Conservation (phyloP, 352 stramenopile species). For the Phytopythium cucurbitacearum region DNA sequence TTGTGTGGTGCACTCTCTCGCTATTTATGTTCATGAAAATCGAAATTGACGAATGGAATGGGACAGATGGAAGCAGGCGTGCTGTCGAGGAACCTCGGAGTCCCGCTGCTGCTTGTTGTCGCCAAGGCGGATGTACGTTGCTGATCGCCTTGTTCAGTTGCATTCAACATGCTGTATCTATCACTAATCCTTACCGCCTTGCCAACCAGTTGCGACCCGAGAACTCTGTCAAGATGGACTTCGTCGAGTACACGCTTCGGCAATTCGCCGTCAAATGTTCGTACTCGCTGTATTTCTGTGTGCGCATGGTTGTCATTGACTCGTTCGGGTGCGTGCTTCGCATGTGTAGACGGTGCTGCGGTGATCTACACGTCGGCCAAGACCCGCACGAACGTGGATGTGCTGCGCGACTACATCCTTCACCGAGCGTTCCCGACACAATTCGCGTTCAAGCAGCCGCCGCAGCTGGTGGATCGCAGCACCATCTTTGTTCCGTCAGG, state of each 20-base stretch:
- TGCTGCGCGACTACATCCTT: constrained; percentile 71
- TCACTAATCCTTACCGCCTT: constrained; percentile 4
- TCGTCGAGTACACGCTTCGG: constrained; percentile 75
- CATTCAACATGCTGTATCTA: background rate
- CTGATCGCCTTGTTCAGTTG: background rate
- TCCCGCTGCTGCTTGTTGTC: constrained; percentile 68
- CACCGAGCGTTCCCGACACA: constrained; percentile 60
- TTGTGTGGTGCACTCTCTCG: background rate
- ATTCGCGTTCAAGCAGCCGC: constrained; percentile 64
- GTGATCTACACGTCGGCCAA: constrained; percentile 83
- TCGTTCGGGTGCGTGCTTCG: background rate
- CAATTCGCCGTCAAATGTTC: constrained; percentile 77
- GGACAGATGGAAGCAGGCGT: constrained; percentile 70
- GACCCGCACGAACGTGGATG: constrained; percentile 65
- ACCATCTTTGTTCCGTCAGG: constrained; percentile 72
- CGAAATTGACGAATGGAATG: background rate
- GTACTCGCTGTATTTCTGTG: background rate
- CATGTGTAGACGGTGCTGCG: constrained; percentile 51
- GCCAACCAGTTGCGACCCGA: constrained; percentile 48
- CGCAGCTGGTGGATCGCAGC: constrained; percentile 70
- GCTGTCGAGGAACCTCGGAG: constrained; percentile 72
- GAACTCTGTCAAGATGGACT: constrained; percentile 85
- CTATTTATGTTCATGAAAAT: background rate
- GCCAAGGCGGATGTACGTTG: constrained; percentile 70
- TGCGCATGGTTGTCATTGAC: constrained; percentile 2